phyloP scores from a whole-genome alignment of 1,284 basidiomycete species.

The Cutaneotrichosporon spelunceum region DNA sequence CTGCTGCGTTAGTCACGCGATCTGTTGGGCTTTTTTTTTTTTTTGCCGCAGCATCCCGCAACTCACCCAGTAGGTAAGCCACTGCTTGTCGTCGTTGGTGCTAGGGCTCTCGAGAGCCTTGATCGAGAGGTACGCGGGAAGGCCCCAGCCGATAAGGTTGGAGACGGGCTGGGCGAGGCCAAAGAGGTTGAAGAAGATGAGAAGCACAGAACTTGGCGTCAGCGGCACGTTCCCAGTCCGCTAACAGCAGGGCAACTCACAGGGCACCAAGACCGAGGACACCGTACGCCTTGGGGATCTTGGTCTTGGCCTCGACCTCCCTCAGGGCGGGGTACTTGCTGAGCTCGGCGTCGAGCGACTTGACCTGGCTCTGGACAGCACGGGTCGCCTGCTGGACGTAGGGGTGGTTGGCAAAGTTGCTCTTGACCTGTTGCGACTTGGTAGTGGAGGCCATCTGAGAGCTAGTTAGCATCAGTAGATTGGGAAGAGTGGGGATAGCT shows the following conservation, averaged over 20 bases:
- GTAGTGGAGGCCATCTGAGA: constrained; percentile 38
- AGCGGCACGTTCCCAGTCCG: constrained; percentile 1
- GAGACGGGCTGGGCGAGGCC: constrained; percentile 52
- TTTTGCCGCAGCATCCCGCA: background rate
- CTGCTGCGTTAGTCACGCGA: constrained; percentile 22
- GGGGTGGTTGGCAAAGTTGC: constrained; percentile 68
- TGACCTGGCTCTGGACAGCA: constrained; percentile 70
- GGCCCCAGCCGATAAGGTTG: constrained; percentile 53
- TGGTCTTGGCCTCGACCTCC: constrained; percentile 81
- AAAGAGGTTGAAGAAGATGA: constrained; percentile 55
- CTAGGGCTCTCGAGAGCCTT: constrained; percentile 52
- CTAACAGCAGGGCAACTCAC: constrained; percentile 32
- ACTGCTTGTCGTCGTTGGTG: constrained; percentile 54
- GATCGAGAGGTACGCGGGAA: constrained; percentile 53
- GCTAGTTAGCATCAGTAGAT: constrained; percentile 3
- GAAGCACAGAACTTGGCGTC: constrained; percentile 40
- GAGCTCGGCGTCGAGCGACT: constrained; percentile 93
- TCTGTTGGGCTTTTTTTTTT: background rate
- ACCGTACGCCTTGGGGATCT: constrained; percentile 88
- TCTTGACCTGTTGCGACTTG: constrained; percentile 53
- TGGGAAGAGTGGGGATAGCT: background rate
- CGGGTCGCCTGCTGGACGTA: constrained; percentile 72
- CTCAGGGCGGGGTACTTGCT: constrained; percentile 83
- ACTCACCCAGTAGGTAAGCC: constrained; percentile 53
- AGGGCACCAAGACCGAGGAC: constrained; percentile 71